Evolutionary conservation across 2,329 filamentous ascomycete species (phyloP).

Genomic region (Botrytis medusae): DNA sequence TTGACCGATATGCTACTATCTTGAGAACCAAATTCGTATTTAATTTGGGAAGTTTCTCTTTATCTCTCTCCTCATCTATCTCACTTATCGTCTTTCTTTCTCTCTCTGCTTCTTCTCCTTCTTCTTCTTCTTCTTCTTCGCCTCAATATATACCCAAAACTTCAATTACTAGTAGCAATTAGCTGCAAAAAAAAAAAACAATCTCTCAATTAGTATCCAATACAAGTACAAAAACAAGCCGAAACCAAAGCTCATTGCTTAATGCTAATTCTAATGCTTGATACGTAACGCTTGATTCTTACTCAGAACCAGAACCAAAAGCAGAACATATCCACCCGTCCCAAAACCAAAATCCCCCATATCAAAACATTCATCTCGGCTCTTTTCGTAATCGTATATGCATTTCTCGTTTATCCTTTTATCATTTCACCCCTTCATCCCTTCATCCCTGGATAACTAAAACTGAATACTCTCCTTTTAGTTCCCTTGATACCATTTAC

Average conservation of each 20-base stretch:
- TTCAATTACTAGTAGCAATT: background rate
- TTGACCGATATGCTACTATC: background rate
- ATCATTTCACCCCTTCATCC: background rate
- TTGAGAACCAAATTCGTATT: background rate
- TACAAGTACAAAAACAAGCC: background rate
- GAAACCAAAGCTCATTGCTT: background rate
- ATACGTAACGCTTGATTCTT: background rate
- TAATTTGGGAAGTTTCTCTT: background rate
- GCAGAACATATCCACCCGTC: background rate
- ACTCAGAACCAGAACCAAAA: background rate
- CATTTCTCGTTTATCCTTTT: background rate
- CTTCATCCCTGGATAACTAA: background rate
- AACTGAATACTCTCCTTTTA: background rate
- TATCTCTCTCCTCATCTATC: background rate
- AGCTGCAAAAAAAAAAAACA: background rate
- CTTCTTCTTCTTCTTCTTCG: background rate
- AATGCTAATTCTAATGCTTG: background rate
- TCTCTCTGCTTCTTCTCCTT: background rate
- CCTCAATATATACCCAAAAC: background rate
- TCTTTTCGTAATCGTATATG: background rate
- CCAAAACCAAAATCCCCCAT: background rate
- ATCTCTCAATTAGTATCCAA: background rate
- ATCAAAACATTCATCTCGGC: background rate
- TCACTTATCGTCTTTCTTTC: accelerated
- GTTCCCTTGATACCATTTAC: background rate